A percentile compares a stretch with the other conserved stretches of the same genome.
These are phyloP conservation scores for Paecilomyces fulvus DNA, from an alignment of 2,329 filamentous ascomycete genomes.

Conservation along the genomic window DNA sequence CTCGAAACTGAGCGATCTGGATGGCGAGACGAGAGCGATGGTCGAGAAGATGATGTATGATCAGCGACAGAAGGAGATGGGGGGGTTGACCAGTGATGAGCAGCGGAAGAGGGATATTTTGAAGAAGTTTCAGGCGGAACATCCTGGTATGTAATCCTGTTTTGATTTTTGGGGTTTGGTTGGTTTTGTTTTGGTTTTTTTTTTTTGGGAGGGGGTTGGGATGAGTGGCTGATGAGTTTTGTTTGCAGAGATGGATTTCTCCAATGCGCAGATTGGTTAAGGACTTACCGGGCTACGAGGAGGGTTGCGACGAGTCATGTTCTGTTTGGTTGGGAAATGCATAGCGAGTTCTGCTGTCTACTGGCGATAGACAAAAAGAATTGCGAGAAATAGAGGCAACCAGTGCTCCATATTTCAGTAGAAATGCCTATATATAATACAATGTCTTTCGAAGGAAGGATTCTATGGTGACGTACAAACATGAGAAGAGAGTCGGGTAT, in stretches of 20 bases:
- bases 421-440: neutral
- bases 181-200: constrained; percentile 1
- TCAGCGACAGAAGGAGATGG: constrained; percentile 91
- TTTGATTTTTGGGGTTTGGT: neutral
- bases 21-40: constrained; percentile 91
- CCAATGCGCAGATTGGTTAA: constrained; percentile 53
- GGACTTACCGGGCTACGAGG: neutral
- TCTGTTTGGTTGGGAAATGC: neutral
- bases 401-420: neutral
- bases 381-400: neutral
- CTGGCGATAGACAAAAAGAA: neutral
- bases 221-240: constrained; percentile 6
- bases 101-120: constrained; percentile 90
- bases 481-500: neutral
- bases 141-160: constrained; percentile 39
- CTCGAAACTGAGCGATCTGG: constrained; percentile 82
- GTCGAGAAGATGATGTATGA: constrained; percentile 99
- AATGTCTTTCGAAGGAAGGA: neutral
- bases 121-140: constrained; percentile 81
- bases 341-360: neutral
- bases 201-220: neutral
- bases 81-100: constrained; percentile 83
- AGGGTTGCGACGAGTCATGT: neutral
- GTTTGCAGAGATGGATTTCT: constrained; percentile 56
- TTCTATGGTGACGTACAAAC: neutral